A percentile compares a stretch with the other conserved stretches of the same genome.
Evolutionary conservation across 192 early-diverging fungal genomes (phyloP).

Genomic region (Allomyces arbusculus): DNA sequence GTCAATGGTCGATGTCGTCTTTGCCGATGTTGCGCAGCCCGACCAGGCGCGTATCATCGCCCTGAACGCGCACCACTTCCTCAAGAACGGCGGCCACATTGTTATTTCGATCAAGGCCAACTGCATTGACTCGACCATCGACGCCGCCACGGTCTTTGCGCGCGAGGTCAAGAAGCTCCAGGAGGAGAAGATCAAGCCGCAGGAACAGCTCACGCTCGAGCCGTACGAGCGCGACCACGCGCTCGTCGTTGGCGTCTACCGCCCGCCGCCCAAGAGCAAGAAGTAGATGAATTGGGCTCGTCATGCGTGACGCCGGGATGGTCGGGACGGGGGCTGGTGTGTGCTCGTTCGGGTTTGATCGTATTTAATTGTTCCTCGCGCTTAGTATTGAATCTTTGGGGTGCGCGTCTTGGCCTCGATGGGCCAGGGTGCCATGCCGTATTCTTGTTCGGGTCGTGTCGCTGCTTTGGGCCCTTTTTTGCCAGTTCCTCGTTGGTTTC

Average conservation of each 20-base stretch:
- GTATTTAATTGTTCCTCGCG: too few species aligned
- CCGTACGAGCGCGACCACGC: conserved; percentile 99
- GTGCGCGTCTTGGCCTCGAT: too few species aligned
- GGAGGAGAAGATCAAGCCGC: conserved; percentile 58
- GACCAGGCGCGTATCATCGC: conserved; percentile 99
- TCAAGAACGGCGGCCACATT: conserved; percentile 91
- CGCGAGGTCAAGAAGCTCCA: conserved; percentile 91
- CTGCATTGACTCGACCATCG: conserved; percentile 99
- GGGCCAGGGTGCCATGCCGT: too few species aligned
- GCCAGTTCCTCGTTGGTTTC: too few species aligned
- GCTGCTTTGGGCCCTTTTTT: too few species aligned
- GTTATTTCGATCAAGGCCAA: conserved; percentile 99
- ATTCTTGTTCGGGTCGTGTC: too few species aligned
- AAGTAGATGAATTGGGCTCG: too few species aligned
- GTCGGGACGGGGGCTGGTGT: too few species aligned
- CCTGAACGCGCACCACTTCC: conserved; percentile 91
- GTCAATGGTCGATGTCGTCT: conserved; percentile 94
- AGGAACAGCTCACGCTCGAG: conserved; percentile 70
- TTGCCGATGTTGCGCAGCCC: conserved; percentile 98
- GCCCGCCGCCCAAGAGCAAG: conserved; percentile 13
- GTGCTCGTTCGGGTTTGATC: too few species aligned
- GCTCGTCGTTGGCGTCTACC: conserved; percentile 79
- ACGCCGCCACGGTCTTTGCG: conserved; percentile 88
- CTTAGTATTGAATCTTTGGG: too few species aligned
- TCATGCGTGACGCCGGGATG: too few species aligned